Base-by-base conservation (phyloP, 2,329 filamentous ascomycete genomes). In the Myotisia sp. region DNA sequence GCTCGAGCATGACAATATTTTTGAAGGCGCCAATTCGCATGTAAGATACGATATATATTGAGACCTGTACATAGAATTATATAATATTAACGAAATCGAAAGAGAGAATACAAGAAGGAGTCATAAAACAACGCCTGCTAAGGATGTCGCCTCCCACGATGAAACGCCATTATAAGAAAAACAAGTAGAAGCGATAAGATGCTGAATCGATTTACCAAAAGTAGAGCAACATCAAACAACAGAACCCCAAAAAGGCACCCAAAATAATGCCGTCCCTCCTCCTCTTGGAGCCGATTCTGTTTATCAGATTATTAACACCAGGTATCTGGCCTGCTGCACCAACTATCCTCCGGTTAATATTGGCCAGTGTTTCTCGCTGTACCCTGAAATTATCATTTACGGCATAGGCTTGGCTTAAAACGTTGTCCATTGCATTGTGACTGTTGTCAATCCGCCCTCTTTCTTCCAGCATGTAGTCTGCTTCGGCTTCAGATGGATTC, bases 391-490 rank as follows among this genome's bases (percentile, higher is more conserved):
- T 86, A 62, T 95, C 85, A 54, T 93, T 92, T 34, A 95, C 84
- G 7, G 87, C 86, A 60, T 98, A 98, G 5, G 90, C 90, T 64
- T 95, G 90, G 53, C 79, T 86, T 39, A 98, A 67, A 21, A 98
- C 85, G 42, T 74, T 80, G 56, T 98, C 90, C 30, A 84, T 79
- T 66, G 92, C 76, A 46, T 74, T 79, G 59, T 95, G 80, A 50
- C 82, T 92, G 54, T 84, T 79, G 53, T 98, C 90, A 51, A 98
- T 74, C 43, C 81, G 73, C 42, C 68, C 65, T 33, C 90, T 72
- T 68, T 98, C 90, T 48, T 82, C 79, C 18, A 98, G 70, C 86
- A 98, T 94, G 64, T 95, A 98, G 41, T 98, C 87, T 29, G 84
- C 84, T 62, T 95, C 90, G 36, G 78, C 80, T 2, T 76, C 75